Conservation (phyloP, 2,329 filamentous ascomycete genomes). For the Gaeumannomyces tritici region DNA sequence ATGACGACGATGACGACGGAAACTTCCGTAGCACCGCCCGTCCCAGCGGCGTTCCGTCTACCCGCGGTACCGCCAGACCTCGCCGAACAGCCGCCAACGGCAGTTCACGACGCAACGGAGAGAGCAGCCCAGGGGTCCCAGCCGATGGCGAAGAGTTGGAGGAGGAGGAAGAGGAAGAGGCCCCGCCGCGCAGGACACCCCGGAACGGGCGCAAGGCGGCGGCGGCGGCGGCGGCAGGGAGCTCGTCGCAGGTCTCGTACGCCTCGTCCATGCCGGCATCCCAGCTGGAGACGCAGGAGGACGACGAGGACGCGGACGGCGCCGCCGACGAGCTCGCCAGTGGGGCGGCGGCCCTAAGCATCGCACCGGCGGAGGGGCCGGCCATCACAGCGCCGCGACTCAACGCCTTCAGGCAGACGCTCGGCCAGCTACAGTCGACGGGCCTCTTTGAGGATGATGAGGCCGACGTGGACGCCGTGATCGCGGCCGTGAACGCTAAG, state of each 20-base stretch:
- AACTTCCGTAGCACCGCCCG: constrained; percentile 26
- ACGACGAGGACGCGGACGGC: constrained; percentile 14
- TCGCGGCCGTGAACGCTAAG: constrained; percentile 69
- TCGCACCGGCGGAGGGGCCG: constrained; percentile 14
- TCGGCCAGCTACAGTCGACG: constrained; percentile 76
- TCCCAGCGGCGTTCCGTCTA: constrained; percentile 19
- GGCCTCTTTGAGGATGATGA: constrained; percentile 81
- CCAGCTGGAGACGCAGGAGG: constrained; percentile 42
- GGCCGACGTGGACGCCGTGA: constrained; percentile 63
- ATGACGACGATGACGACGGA: constrained; percentile 43
- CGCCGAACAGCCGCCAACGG: constrained; percentile 17
- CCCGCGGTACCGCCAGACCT: constrained; percentile 21
- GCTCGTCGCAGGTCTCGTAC: constrained; percentile 53
- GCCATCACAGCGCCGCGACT: constrained; percentile 53
- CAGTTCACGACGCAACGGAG: constrained; percentile 1
- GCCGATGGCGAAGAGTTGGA: constrained; percentile 33
- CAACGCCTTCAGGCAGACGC: constrained; percentile 63
- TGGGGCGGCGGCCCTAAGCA: constrained; percentile 30
- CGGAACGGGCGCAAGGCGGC: constrained; percentile 18
- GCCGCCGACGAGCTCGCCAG: constrained; percentile 35
- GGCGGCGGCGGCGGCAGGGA: constrained; percentile 18
- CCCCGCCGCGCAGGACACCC: constrained; percentile 30
- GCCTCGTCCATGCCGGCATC: constrained; percentile 74
- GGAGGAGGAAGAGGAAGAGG: constrained; percentile 39
- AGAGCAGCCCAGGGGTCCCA: constrained; percentile 12